These are phyloP conservation scores for Nemophila menziesii DNA, from an alignment of 257 asterid genomes.

Conservation along the genomic window DNA sequence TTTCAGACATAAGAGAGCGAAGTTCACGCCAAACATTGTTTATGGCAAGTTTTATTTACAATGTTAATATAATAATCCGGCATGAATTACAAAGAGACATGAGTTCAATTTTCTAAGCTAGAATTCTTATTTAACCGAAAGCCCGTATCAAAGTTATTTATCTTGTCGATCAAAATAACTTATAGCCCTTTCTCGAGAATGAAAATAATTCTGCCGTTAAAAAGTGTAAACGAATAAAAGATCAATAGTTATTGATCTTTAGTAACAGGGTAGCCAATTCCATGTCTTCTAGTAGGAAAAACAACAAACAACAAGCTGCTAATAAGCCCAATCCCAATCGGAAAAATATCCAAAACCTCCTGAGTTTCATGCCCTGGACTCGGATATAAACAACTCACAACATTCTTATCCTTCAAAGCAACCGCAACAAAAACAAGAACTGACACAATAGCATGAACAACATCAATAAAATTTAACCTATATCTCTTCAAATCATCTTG, in stretches of 20 bases:
- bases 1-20: no score
- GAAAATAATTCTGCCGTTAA: no score
- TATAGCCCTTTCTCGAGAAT: not conserved
- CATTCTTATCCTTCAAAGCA: conserved; percentile 11
- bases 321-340: conserved; percentile 14
- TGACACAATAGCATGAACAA: conserved; percentile 14
- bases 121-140: no score
- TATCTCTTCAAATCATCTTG: conserved; percentile 7
- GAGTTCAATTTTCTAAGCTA: no score
- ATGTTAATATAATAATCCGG: no score
- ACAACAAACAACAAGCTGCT: conserved; percentile 17
- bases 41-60: no score
- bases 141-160: no score
- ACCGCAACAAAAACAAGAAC: conserved; percentile 12
- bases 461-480: conserved; percentile 10
- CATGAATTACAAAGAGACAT: no score
- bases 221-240: not conserved
- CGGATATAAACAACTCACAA: conserved; percentile 12
- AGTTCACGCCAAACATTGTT: no score
- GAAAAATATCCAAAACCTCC: conserved; percentile 11
- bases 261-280: conserved; percentile 6
- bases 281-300: conserved; percentile 15
- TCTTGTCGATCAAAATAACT: not conserved
- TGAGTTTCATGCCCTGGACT: conserved; percentile 9
- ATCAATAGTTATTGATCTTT: not conserved